Evolutionary conservation across 352 stramenopile species (phyloP).

Genomic region (Peronosclerospora sorghi): DNA sequence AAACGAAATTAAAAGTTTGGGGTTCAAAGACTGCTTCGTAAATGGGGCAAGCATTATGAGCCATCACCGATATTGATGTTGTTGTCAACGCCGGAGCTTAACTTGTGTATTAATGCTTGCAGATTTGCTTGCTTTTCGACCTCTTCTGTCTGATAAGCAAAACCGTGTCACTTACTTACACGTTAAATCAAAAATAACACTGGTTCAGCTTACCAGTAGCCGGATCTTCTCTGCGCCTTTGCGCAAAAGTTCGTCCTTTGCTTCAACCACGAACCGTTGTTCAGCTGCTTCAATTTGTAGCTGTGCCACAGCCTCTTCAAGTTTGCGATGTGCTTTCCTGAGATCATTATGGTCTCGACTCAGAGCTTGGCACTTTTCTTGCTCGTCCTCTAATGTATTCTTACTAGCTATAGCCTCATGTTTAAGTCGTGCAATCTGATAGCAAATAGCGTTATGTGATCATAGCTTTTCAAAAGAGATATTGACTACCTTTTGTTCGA

Average conservation of each 20-base stretch:
- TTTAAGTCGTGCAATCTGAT: slow-evolving; percentile 42
- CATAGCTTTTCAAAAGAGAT: neutral
- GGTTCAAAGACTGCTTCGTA: slow-evolving; percentile 14
- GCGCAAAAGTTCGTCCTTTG: slow-evolving; percentile 48
- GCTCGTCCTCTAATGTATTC: slow-evolving; percentile 48
- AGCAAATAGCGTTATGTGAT: slow-evolving; percentile 5
- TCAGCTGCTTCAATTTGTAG: slow-evolving; percentile 52
- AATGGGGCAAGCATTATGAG: slow-evolving; percentile 49
- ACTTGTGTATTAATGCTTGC: slow-evolving; percentile 72
- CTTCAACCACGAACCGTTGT: slow-evolving; percentile 38
- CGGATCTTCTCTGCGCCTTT: slow-evolving; percentile 64
- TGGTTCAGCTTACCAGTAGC: slow-evolving; percentile 35
- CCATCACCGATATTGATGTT: slow-evolving; percentile 29
- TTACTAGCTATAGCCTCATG: slow-evolving; percentile 32
- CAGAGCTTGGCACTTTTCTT: slow-evolving; percentile 33
- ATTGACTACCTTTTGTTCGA: slow-evolving; percentile 48
- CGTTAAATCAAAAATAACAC: neutral
- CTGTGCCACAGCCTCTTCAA: slow-evolving; percentile 56
- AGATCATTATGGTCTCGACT: slow-evolving; percentile 51
- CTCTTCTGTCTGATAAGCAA: slow-evolving; percentile 42
- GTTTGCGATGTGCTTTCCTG: slow-evolving; percentile 47
- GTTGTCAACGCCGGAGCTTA: slow-evolving; percentile 55
- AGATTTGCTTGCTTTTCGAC: slow-evolving; percentile 72
- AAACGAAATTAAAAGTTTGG: too few relatives aligned
- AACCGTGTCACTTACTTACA: neutral